Conservation (phyloP, 441 rosid species). For the Sinapis alba region DNA sequence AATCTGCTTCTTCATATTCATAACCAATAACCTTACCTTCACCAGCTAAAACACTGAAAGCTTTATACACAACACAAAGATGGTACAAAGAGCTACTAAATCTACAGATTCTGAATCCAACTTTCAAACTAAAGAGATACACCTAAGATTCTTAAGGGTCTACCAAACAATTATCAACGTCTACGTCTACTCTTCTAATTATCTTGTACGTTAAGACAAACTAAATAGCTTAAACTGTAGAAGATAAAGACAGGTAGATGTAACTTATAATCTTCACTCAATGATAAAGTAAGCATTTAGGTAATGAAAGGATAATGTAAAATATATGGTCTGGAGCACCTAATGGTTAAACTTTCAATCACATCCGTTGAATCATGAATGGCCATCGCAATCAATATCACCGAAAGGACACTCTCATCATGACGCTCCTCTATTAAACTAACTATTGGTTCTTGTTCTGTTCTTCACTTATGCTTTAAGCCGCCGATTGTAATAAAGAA, state of each 20-base stretch:
- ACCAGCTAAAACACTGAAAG: constrained; percentile 9
- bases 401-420: constrained; percentile 14
- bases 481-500: neutral
- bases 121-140: constrained; percentile 39
- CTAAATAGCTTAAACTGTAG: neutral
- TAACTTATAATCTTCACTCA: constrained; percentile 32
- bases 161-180: constrained; percentile 16
- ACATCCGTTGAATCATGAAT: constrained; percentile 33
- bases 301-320: constrained; percentile 30
- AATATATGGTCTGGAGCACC: constrained; percentile 27
- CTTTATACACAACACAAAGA: constrained; percentile 16
- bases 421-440: constrained; percentile 25
- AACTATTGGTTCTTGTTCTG: constrained; percentile 7
- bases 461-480: constrained; percentile 3
- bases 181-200: constrained; percentile 31
- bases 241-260: constrained; percentile 48
- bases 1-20: constrained; percentile 48
- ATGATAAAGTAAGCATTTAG: too few relatives aligned
- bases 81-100: neutral
- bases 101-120: constrained; percentile 35
- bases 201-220: constrained; percentile 36
- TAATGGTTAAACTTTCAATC: constrained; percentile 13
- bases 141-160: constrained; percentile 36
- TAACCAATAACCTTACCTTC: constrained; percentile 13
- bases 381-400: constrained; percentile 29